These are phyloP conservation scores for Fusarium buxicola DNA, from an alignment of 2,329 filamentous ascomycete genomes.

Conservation along the genomic window DNA sequence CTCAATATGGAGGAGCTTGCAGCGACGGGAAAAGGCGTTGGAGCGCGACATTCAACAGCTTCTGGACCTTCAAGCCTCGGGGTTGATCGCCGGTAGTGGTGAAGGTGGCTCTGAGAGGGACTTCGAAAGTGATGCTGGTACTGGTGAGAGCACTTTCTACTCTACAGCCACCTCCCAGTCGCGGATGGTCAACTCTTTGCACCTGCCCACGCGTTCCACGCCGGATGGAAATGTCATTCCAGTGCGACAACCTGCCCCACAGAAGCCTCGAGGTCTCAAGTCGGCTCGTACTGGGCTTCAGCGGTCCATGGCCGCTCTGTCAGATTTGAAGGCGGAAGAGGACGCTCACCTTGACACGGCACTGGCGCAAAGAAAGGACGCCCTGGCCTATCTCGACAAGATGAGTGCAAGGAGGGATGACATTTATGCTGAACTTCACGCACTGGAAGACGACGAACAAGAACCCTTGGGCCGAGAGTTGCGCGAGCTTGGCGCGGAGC, in stretches of 20 bases:
- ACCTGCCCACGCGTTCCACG: conserved; percentile 53
- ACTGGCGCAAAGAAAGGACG: conserved; percentile 66
- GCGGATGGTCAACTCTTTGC: conserved; percentile 57
- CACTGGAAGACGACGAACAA: conserved; percentile 66
- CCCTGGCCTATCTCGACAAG: conserved; percentile 67
- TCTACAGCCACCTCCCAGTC: conserved; percentile 55
- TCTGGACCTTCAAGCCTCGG: conserved; percentile 62
- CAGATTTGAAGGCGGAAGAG: conserved; percentile 75
- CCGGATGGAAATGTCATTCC: conserved; percentile 66
- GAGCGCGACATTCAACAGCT: conserved; percentile 61
- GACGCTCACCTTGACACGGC: conserved; percentile 69
- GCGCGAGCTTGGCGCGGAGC: conserved; percentile 67
- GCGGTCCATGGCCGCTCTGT: conserved; percentile 71
- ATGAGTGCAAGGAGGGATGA: conserved; percentile 63
- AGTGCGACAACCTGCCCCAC: conserved; percentile 65
- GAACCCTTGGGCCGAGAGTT: conserved; percentile 72
- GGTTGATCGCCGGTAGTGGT: conserved; percentile 55
- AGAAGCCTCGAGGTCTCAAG: conserved; percentile 66
- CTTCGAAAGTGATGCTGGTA: conserved; percentile 52
- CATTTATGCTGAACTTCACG: conserved; percentile 63
- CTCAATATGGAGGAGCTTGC: conserved; percentile 60
- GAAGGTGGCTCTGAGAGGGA: conserved; percentile 38
- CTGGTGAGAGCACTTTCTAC: conserved; percentile 56
- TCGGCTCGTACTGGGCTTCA: conserved; percentile 74
- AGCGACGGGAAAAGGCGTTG: conserved; percentile 58